Evolutionary conservation across 1,139 yeast genomes (phyloP).

Genomic region (Pichia inconspicua): DNA sequence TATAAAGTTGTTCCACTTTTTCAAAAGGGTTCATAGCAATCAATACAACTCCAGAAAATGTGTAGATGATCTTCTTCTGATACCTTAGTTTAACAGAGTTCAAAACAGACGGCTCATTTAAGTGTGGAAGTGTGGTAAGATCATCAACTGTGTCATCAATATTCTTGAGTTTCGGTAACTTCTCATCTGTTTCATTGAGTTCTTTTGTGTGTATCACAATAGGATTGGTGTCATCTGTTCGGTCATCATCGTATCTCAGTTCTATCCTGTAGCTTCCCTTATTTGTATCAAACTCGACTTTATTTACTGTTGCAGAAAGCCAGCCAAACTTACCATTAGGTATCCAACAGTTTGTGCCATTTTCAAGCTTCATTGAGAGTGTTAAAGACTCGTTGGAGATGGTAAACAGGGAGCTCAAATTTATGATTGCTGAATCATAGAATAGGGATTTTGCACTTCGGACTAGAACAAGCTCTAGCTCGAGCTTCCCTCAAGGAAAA

Average conservation of each 20-base stretch:
- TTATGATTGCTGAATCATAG: neutral
- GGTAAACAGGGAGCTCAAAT: no score
- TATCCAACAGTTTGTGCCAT: constrained; percentile 76
- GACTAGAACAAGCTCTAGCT: neutral
- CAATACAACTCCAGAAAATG: constrained; percentile 93
- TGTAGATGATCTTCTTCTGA: constrained; percentile 79
- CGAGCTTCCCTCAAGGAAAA: no score
- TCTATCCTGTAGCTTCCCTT: constrained; percentile 52
- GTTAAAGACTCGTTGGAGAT: no score
- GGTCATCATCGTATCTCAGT: constrained; percentile 49
- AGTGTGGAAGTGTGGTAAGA: constrained; percentile 80
- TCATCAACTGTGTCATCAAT: constrained; percentile 97
- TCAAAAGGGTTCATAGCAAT: constrained; percentile 96
- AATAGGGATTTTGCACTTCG: neutral
- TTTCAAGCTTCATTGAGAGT: constrained; percentile 9
- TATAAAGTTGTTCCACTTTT: constrained; percentile 77
- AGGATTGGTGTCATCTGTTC: constrained; percentile 43
- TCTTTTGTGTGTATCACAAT: constrained; percentile 46
- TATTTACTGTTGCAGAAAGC: constrained; percentile 76
- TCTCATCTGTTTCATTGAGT: constrained; percentile 38
- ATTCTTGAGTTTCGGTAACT: constrained; percentile 76
- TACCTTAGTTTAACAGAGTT: constrained; percentile 90
- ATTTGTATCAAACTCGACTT: constrained; percentile 27
- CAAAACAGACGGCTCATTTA: constrained; percentile 93
- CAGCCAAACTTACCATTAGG: constrained; percentile 85